These are phyloP conservation scores for Leccinellum rugosiceps DNA, from an alignment of 768 basidiomycete species.

Conservation along the genomic window DNA sequence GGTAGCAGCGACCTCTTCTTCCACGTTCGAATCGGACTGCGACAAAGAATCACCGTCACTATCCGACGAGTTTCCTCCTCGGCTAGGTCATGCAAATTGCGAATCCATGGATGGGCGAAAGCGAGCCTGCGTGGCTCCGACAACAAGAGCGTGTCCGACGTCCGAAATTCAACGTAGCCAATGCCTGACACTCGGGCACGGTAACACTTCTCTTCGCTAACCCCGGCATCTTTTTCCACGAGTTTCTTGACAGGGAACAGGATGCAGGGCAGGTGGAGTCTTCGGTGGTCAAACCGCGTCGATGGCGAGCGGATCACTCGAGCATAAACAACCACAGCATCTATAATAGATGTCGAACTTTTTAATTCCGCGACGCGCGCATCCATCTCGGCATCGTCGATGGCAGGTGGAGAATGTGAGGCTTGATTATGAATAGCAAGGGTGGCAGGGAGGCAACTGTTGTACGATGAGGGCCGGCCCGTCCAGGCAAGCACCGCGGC, in stretches of 20 bases:
- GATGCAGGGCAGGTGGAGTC: conserved; percentile 10
- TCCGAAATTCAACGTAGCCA: conserved; percentile 1
- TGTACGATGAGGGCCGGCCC: conserved; percentile 8
- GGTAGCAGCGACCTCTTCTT: too few species aligned
- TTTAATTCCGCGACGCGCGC: not conserved
- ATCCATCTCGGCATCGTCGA: not conserved
- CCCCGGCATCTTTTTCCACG: not conserved
- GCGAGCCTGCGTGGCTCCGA: not conserved
- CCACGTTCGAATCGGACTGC: too few species aligned
- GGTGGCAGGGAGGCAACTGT: conserved; percentile 9
- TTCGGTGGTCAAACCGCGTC: not conserved
- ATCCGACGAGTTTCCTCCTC: not conserved
- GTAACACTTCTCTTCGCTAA: not conserved
- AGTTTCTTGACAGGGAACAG: conserved; percentile 3
- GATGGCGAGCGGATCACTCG: not conserved
- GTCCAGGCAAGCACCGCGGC: conserved; percentile 7
- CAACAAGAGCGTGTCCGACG: not conserved
- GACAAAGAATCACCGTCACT: not conserved
- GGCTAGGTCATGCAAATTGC: not conserved
- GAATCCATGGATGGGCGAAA: conserved; percentile 13
- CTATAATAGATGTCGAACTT: not conserved
- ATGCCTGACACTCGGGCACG: not conserved
- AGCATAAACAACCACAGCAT: not conserved
- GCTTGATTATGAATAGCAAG: not conserved
- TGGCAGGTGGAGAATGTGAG: not conserved